Percentiles rank a stretch among this genome's conserved stretches.
phyloP scores from a whole-genome alignment of 2,329 filamentous ascomycete genomes.

The Aspergillus terreus region DNA sequence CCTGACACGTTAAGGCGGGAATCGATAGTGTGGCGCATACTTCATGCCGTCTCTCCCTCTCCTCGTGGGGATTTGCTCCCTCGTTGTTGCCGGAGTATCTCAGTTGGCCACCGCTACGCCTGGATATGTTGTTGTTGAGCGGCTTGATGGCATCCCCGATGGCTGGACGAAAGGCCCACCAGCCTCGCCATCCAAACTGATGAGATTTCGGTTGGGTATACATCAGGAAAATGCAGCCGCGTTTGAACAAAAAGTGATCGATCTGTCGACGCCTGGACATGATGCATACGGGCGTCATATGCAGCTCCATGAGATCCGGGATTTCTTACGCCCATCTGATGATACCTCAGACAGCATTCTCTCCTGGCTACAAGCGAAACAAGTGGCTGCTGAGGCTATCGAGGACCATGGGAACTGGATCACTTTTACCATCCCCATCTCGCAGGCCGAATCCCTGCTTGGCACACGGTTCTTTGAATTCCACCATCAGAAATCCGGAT shows the following conservation, averaged over 20 bases:
- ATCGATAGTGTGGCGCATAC: background rate
- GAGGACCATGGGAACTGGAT: conserved; percentile 59
- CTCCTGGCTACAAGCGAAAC: conserved; percentile 53
- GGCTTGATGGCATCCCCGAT: conserved; percentile 25
- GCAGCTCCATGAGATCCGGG: conserved; percentile 56
- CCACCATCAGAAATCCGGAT: conserved; percentile 41
- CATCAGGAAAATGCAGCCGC: conserved; percentile 46
- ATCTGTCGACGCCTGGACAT: conserved; percentile 60
- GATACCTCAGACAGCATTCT: conserved; percentile 49
- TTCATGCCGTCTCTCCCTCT: background rate
- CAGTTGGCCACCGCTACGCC: background rate
- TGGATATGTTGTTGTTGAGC: conserved; percentile 25
- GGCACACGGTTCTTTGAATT: conserved; percentile 58
- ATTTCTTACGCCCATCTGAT: conserved; percentile 50
- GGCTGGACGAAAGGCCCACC: conserved; percentile 30
- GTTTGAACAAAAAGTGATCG: conserved; percentile 58
- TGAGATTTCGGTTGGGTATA: conserved; percentile 50
- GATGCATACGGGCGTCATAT: conserved; percentile 60
- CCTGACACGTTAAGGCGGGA: background rate
- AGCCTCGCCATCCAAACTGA: conserved; percentile 32
- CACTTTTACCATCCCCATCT: conserved; percentile 44
- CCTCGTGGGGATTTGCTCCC: background rate
- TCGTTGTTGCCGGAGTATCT: conserved; percentile 11
- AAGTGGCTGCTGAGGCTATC: conserved; percentile 45
- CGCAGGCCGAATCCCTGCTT: conserved; percentile 53